Conservation (phyloP, 1,139 yeast genomes). For the Magnusiomyces starmeri region DNA sequence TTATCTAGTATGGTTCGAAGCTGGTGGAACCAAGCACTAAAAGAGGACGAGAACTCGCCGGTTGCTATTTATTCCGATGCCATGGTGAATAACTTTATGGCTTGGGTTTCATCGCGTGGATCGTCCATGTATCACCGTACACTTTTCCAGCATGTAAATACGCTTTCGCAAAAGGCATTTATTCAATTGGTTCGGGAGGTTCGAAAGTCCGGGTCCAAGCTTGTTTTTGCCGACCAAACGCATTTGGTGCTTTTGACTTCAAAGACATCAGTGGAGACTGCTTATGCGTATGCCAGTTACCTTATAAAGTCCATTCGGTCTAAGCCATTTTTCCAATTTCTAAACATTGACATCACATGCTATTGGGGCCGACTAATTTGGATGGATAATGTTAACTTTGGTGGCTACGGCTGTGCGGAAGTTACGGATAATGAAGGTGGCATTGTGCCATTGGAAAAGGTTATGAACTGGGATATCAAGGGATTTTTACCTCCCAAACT, state of each 20-base stretch:
- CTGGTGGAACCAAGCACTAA: slow-evolving; percentile 93
- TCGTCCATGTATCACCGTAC: slow-evolving; percentile 72
- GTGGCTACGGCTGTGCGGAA: slow-evolving; percentile 66
- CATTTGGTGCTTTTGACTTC: slow-evolving; percentile 66
- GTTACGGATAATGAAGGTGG: slow-evolving; percentile 38
- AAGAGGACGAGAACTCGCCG: slow-evolving; percentile 54
- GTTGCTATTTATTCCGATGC: slow-evolving; percentile 41
- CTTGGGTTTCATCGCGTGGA: slow-evolving; percentile 78
- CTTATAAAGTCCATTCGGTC: slow-evolving; percentile 71
- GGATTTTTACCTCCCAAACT: slow-evolving; percentile 66
- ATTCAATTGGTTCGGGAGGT: slow-evolving; percentile 79
- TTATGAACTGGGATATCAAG: slow-evolving; percentile 75
- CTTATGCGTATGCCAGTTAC: slow-evolving; percentile 91
- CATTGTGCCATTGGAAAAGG: slow-evolving; percentile 41
- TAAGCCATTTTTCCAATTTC: slow-evolving; percentile 72
- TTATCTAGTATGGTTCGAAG: slow-evolving; percentile 69
- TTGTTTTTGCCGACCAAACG: slow-evolving; percentile 76
- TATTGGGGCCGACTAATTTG: slow-evolving; percentile 91
- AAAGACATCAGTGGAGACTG: slow-evolving; percentile 74
- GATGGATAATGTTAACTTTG: slow-evolving; percentile 89
- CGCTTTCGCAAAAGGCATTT: slow-evolving; percentile 75
- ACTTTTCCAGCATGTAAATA: slow-evolving; percentile 81
- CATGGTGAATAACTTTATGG: slow-evolving; percentile 72
- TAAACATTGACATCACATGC: slow-evolving; percentile 65
- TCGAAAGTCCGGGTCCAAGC: slow-evolving; percentile 63